Base-by-base conservation (phyloP, 1,284 basidiomycete species). In the Gastroboletus turbinatus region DNA sequence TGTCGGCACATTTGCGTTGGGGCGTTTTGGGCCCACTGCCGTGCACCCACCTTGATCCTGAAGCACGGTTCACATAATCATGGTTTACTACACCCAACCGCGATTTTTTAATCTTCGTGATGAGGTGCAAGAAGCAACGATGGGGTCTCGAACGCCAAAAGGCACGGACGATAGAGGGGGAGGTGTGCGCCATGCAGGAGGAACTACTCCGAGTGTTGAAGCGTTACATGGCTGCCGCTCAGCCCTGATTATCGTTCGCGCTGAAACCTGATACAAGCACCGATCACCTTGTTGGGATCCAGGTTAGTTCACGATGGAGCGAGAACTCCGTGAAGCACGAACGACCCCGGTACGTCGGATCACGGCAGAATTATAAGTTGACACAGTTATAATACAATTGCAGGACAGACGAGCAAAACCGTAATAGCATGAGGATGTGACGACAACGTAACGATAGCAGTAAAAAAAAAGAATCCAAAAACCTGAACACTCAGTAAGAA, bases 271-370 rank as follows among this genome's bases (percentile, higher is more conserved):
- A 27, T 30, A 29, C 44, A 54, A 33, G 17, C 33, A 16, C 40
- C 48, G 58, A 67, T 66, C 57, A 38, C 67, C 63, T 33, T 53
- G 61, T 61, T 59, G 58, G 60, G 65, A 60, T n/a, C n/a, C n/a
- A 67, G 32, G 55, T 50, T 44, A 45, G 33, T 50, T 33, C 44
- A 42, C 27, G 56, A 56, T 59, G 47, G 46, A 53, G 27, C 50
- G 7, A 42, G 21, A 57, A 62, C 55, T 58, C 64, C 62, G 62
- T 70, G 57, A 70, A 60, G 52, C 64, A 50, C 40, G 35, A 51
- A 38, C 44, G 4, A 42, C 5, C n/a, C 30, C 16, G 35, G 21
- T 23, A 36, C 25, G 38, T 49, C 33, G 50, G 35, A 57, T 59
- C 55, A 57, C 44, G 57, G 62, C 55, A 60, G 40, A 46, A 62